Conservation (phyloP, 306 rosid genomes). For the Lablab purpureus region DNA sequence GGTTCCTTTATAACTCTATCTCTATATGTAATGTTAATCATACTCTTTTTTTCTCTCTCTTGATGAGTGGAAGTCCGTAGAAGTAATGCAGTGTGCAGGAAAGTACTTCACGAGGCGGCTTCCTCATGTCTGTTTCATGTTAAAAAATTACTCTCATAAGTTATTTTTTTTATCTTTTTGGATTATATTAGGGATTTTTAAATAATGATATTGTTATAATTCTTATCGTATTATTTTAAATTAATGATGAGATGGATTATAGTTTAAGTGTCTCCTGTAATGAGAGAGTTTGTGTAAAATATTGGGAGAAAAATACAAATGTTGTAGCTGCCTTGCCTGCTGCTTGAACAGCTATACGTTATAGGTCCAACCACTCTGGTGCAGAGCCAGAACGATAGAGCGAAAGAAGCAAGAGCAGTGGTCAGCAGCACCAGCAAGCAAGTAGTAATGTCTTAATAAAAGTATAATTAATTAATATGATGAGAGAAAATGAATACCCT, state of each 20-base stretch:
- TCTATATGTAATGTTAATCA: background rate
- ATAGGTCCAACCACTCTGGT: constrained; percentile 1
- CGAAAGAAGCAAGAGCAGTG: background rate
- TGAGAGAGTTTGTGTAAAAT: background rate
- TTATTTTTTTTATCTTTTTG: too few species aligned
- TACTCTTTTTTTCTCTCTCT: background rate
- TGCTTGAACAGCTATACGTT: background rate
- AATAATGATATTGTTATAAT: too few species aligned
- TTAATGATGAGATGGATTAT: too few species aligned
- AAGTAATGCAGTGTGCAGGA: too few species aligned
- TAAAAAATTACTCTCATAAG: too few species aligned
- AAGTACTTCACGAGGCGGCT: background rate
- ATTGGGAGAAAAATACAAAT: constrained; percentile 10
- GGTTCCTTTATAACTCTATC: background rate
- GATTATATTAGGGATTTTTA: too few species aligned
- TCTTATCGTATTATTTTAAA: too few species aligned
- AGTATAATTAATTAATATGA: background rate
- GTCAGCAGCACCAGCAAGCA: background rate
- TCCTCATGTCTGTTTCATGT: background rate
- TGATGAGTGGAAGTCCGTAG: too few species aligned
- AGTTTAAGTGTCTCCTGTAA: background rate
- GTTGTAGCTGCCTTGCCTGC: constrained; percentile 9
- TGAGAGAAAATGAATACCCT: background rate
- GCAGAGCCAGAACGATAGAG: constrained; percentile 15
- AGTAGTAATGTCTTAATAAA: constrained; percentile 1